A percentile compares a stretch with the other conserved stretches of the same genome.
phyloP scores from a whole-genome alignment of 2,329 filamentous ascomycete genomes.

The Fusarium miscanthi region DNA sequence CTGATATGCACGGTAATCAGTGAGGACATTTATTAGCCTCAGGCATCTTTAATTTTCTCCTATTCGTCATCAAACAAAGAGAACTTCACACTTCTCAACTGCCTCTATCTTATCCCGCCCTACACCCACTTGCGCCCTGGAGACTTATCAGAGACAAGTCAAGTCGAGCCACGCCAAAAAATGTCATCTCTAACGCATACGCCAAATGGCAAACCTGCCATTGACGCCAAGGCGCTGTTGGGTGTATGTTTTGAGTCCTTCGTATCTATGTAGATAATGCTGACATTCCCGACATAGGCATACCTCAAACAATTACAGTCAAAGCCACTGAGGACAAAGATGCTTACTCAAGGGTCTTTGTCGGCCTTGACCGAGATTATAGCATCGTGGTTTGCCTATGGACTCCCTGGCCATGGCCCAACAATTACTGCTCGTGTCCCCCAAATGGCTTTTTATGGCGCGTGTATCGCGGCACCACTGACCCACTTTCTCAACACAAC shows the following conservation, averaged over 20 bases:
- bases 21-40: background rate
- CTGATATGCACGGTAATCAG: conserved; percentile 17
- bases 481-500: conserved; percentile 13
- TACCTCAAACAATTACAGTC: conserved; percentile 22
- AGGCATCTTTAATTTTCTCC: conserved; percentile 4
- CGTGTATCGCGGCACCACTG: conserved; percentile 17
- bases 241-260: background rate
- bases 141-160: background rate
- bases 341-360: conserved; percentile 8
- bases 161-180: background rate
- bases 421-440: conserved; percentile 23
- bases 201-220: background rate
- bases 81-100: background rate
- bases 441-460: conserved; percentile 29
- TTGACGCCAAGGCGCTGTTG: conserved; percentile 13
- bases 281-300: background rate
- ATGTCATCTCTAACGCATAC: background rate
- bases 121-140: background rate
- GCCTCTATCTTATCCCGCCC: background rate
- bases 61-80: conserved; percentile 4
- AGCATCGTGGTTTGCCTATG: conserved; percentile 15
- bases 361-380: conserved; percentile 22
- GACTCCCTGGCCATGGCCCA: conserved; percentile 11
- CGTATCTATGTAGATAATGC: background rate
- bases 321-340: conserved; percentile 21